Percentiles rank a stretch among this genome's conserved stretches.
phyloP scores from a whole-genome alignment of 202 grass and related monocot species.

The Cymbopogon flexuosus region DNA sequence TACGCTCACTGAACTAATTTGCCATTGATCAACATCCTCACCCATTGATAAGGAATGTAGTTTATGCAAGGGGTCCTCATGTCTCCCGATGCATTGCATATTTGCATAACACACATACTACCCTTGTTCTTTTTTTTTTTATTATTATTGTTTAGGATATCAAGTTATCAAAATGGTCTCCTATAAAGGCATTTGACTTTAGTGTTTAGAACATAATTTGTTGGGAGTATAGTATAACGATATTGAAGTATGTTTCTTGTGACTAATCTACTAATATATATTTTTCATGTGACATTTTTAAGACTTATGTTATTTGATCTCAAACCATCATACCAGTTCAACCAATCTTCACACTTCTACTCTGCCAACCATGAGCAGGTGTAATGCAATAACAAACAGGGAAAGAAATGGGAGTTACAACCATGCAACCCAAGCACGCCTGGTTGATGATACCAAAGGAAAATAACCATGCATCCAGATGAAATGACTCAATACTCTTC shows the following conservation, averaged over 20 bases:
- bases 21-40: not conserved
- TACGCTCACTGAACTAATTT: not conserved
- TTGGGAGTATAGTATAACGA: not conserved
- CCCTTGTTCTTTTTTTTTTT: not conserved
- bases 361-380: conserved; percentile 7
- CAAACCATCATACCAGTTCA: not conserved
- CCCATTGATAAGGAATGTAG: not conserved
- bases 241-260: not conserved
- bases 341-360: not conserved
- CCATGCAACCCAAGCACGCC: not conserved
- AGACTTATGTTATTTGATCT: not conserved
- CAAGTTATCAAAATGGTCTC: not conserved
- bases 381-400: conserved; percentile 2
- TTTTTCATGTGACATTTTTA: not conserved
- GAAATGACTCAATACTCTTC: conserved; percentile 47
- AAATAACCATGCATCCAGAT: not conserved
- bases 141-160: not conserved
- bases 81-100: not conserved
- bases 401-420: conserved; percentile 2
- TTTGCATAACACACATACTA: not conserved
- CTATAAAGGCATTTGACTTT: not conserved
- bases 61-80: not conserved
- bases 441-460: not conserved
- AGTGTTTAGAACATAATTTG: not conserved
- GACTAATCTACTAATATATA: not conserved